A percentile compares a stretch with the other conserved stretches of the same genome.
phyloP scores from a whole-genome alignment of 768 basidiomycete genomes.

The Suillus subluteus region DNA sequence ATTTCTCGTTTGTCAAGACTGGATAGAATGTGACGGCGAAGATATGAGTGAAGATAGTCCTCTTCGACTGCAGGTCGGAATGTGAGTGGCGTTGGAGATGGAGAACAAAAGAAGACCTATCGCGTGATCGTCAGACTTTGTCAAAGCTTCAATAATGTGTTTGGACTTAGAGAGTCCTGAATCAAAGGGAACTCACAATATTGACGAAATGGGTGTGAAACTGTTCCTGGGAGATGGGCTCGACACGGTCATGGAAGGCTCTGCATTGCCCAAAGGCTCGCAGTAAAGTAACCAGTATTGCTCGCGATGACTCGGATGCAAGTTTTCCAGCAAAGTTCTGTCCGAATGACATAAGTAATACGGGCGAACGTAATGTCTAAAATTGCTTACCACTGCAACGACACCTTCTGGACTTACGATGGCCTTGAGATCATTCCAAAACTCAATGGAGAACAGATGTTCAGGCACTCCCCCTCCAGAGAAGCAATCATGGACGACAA shows the following conservation, averaged over 20 bases:
- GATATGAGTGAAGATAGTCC: constrained; percentile 71
- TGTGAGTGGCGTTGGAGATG: constrained; percentile 51
- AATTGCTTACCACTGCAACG: constrained; percentile 71
- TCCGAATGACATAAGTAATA: constrained; percentile 7
- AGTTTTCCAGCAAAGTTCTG: constrained; percentile 87
- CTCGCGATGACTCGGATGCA: constrained; percentile 60
- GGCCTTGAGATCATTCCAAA: constrained; percentile 73
- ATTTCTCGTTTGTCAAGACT: constrained; percentile 58
- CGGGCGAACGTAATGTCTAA: background rate
- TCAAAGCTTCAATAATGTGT: background rate
- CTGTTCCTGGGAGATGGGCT: constrained; percentile 47
- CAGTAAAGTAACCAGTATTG: constrained; percentile 72
- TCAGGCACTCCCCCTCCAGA: constrained; percentile 91
- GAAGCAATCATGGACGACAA: constrained; percentile 90
- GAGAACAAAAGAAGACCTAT: constrained; percentile 85
- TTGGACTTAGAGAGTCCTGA: background rate
- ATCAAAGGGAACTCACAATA: constrained; percentile 53
- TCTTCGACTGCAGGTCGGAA: constrained; percentile 58
- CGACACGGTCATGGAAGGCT: constrained; percentile 75
- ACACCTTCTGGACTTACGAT: constrained; percentile 73
- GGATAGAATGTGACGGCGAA: constrained; percentile 64
- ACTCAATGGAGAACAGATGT: constrained; percentile 82
- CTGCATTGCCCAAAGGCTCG: constrained; percentile 78
- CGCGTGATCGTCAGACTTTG: background rate
- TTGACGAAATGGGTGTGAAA: constrained; percentile 64